Base-by-base conservation (phyloP, 2,329 filamentous ascomycete genomes). In the Lecanosticta acicola region DNA sequence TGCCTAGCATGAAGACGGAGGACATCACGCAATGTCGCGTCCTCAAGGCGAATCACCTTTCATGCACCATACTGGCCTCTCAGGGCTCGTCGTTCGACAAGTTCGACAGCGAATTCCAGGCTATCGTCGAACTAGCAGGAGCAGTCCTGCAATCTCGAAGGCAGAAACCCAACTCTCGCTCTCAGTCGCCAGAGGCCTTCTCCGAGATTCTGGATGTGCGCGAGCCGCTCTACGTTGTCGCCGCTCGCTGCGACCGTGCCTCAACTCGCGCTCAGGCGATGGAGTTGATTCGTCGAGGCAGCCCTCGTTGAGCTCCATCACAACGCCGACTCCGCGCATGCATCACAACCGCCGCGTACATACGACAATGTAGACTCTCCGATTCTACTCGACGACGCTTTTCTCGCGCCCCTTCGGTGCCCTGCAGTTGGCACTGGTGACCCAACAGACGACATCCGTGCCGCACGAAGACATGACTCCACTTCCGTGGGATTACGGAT, bases 1-100 rank as follows among this genome's bases (percentile, higher is more conserved):
- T 61, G 59, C 43, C 59, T 2, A 41, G 48, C 10, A 60, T 64
- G 56, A 50, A 50, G 14, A 32, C 19, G 4, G 54, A 58, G n/a
- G 59, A 63, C 21, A 46, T 63, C n/a, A 56, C 55, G 11, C 50
- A 46, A 14, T 61, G 51, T 33, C 53, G 61, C 9, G 51, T 63
- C 8, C 50, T 64, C 18, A 64, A 64, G 42, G 60, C 61, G 4
- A 64, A 64, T 38, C 61, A 64, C 33, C 48, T 64, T 3, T 56
- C 55, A 21, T 62, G 61, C 45, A 55, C 53, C 17, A 53, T 64
- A n/a, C 45, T 64, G n/a, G 59, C 59, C 1, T 56, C 60, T 1
- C 49, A 55, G 18, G 53, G 56, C 10, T 40, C 49, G 1, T 45
- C 49, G 5, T 52, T 45, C 43, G 46, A 56, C 26, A 41, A 29